A percentile compares a stretch with the other conserved stretches of the same genome.
These are phyloP conservation scores for Gloeophyllum trabeum DNA, from an alignment of 768 basidiomycete species.

Conservation along the genomic window DNA sequence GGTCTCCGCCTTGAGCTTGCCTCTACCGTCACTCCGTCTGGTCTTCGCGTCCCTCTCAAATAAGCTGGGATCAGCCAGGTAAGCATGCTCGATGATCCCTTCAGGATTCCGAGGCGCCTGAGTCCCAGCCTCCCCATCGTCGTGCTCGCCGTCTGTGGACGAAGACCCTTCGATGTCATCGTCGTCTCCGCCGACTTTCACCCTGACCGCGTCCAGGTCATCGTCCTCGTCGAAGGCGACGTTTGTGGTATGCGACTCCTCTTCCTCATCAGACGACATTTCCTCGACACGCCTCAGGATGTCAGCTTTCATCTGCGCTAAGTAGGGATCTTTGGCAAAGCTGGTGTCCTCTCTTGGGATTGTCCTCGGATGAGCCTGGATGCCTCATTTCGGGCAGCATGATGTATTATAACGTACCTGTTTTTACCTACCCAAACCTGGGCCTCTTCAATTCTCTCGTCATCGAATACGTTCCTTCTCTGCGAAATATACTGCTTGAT, in stretches of 20 bases:
- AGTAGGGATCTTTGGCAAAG: too few relatives aligned
- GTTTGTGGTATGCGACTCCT: slow-evolving; percentile 35
- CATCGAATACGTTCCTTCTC: slow-evolving; percentile 68
- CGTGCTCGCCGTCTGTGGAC: not conserved
- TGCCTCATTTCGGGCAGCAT: too few relatives aligned
- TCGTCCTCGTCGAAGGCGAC: slow-evolving; percentile 41
- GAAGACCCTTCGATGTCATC: slow-evolving; percentile 23
- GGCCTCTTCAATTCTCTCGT: slow-evolving; percentile 53
- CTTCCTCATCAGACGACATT: slow-evolving; percentile 34
- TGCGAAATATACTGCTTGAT: slow-evolving; percentile 16
- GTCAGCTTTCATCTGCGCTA: slow-evolving; percentile 73
- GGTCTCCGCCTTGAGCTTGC: slow-evolving; percentile 57
- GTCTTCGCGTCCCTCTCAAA: slow-evolving; percentile 74
- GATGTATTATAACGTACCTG: slow-evolving; percentile 25
- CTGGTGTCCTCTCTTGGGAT: too few relatives aligned
- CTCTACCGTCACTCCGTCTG: slow-evolving; percentile 53
- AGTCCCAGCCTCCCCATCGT: not conserved
- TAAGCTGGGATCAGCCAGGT: slow-evolving; percentile 59
- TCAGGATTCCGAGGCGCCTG: slow-evolving; percentile 29
- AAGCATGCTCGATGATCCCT: slow-evolving; percentile 64
- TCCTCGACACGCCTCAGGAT: slow-evolving; percentile 71
- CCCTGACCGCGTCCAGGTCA: slow-evolving; percentile 23
- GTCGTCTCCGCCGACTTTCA: slow-evolving; percentile 31
- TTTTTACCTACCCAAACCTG: slow-evolving; percentile 56
- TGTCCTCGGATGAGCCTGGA: too few relatives aligned